A percentile compares a stretch with the other conserved stretches of the same genome.
Conservation (phyloP, 169 alveolate genomes). For the Theileria orientalis region DNA sequence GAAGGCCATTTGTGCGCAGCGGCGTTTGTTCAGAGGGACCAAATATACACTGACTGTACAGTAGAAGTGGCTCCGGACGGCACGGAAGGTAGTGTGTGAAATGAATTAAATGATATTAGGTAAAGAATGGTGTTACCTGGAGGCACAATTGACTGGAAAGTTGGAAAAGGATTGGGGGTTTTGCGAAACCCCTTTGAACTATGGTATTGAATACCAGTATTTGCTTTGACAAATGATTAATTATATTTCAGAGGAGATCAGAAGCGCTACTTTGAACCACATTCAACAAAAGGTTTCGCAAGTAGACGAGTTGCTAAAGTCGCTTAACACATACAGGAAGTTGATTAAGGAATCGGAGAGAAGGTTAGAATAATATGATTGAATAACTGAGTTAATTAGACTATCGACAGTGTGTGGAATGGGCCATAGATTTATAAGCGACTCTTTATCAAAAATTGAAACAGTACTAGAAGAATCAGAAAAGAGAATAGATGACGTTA, state of each 20-base stretch:
- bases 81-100: conserved; percentile 67
- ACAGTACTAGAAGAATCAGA: conserved; percentile 35
- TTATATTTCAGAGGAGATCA: conserved; percentile 55
- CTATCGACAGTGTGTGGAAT: conserved; percentile 36
- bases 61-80: conserved; percentile 87
- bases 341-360: conserved; percentile 35
- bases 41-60: conserved; percentile 87
- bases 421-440: conserved; percentile 37
- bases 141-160: conserved; percentile 84
- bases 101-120: conserved; percentile 49
- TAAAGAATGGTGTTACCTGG: conserved; percentile 88
- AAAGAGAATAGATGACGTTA: conserved; percentile 29
- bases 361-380: conserved; percentile 2
- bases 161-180: conserved; percentile 82
- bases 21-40: conserved; percentile 85
- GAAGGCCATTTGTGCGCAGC: conserved; percentile 89
- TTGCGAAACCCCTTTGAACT: conserved; percentile 75
- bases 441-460: conserved; percentile 29
- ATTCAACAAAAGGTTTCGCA: conserved; percentile 72
- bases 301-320: conserved; percentile 70
- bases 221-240: conserved; percentile 51
- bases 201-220: conserved; percentile 45
- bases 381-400: background rate
- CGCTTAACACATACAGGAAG: conserved; percentile 64
- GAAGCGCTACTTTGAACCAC: conserved; percentile 25